phyloP scores from a whole-genome alignment of 2,329 filamentous ascomycete species.

The Fusarium xyrophilum region DNA sequence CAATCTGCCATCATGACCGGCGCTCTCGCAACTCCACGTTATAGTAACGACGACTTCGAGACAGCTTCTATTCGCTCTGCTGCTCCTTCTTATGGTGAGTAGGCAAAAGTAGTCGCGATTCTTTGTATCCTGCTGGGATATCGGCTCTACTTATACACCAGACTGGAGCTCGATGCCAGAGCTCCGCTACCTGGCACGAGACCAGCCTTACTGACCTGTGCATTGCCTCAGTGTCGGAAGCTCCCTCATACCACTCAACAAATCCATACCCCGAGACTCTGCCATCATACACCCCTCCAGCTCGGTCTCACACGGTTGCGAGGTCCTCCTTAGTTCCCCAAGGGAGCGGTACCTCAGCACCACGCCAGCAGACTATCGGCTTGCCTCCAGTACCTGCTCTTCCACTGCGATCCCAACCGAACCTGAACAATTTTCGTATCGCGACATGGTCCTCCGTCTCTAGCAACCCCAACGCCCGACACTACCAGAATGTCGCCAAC shows the following conservation, averaged over 20 bases:
- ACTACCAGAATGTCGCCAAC: constrained; percentile 69
- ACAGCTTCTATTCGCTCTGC: constrained; percentile 71
- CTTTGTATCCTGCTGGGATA: neutral
- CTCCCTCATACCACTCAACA: constrained; percentile 68
- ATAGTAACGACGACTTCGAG: constrained; percentile 65
- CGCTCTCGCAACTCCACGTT: constrained; percentile 44
- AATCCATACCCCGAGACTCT: constrained; percentile 55
- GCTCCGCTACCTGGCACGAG: constrained; percentile 22
- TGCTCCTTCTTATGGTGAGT: constrained; percentile 72
- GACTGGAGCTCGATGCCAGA: constrained; percentile 5
- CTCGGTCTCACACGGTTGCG: constrained; percentile 18
- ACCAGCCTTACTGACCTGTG: constrained; percentile 29
- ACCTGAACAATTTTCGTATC: constrained; percentile 62
- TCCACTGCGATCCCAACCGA: constrained; percentile 49
- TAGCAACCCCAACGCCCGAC: constrained; percentile 61
- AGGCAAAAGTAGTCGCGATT: neutral
- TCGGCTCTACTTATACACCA: constrained; percentile 9
- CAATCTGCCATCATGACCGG: constrained; percentile 44
- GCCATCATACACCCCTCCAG: constrained; percentile 59
- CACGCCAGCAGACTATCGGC: constrained; percentile 50
- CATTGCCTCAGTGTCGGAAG: constrained; percentile 61
- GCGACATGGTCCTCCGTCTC: constrained; percentile 67
- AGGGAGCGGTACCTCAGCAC: constrained; percentile 37
- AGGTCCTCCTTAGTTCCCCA: constrained; percentile 33
- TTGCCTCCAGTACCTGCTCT: constrained; percentile 59